Evolutionary conservation across 768 basidiomycete genomes (phyloP).

Genomic region (Porpolomopsis calyptriformis): DNA sequence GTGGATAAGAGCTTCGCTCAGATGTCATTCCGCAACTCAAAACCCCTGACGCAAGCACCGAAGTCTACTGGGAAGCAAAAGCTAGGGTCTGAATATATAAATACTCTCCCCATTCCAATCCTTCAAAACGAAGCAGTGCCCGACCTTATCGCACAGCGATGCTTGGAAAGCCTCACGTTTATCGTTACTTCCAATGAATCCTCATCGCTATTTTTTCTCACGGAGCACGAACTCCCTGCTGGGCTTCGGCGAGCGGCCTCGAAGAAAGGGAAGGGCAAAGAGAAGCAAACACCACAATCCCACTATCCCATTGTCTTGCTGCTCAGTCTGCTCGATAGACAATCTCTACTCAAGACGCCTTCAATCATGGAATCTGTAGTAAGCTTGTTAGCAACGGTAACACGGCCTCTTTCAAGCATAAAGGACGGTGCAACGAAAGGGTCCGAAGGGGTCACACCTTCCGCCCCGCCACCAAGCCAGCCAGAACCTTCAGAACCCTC

Average conservation of each 20-base stretch:
- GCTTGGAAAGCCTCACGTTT: slow-evolving; percentile 80
- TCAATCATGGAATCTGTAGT: slow-evolving; percentile 92
- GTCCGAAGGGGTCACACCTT: slow-evolving; percentile 13
- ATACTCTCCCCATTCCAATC: slow-evolving; percentile 37
- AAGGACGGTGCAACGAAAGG: slow-evolving; percentile 37
- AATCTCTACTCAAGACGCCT: slow-evolving; percentile 75
- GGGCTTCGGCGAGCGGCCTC: slow-evolving; percentile 56
- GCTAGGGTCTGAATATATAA: slow-evolving; percentile 40
- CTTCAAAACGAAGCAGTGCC: slow-evolving; percentile 75
- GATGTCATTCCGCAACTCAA: slow-evolving; percentile 62
- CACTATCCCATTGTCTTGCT: slow-evolving; percentile 89
- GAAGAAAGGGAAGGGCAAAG: slow-evolving; percentile 94
- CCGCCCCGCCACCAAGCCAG: too few species aligned
- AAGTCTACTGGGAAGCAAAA: slow-evolving; percentile 68
- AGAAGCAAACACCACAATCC: slow-evolving; percentile 68
- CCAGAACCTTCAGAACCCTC: too few species aligned
- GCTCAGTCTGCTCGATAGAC: slow-evolving; percentile 78
- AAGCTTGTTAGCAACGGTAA: slow-evolving; percentile 76
- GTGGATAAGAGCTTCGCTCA: slow-evolving; percentile 93
- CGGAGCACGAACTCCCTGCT: slow-evolving; percentile 84
- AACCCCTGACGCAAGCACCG: slow-evolving; percentile 30
- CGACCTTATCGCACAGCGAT: slow-evolving; percentile 87
- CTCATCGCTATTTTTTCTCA: slow-evolving; percentile 88
- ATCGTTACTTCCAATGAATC: slow-evolving; percentile 80
- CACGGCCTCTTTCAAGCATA: slow-evolving; percentile 64